Evolutionary conservation across 2,329 filamentous ascomycete species (phyloP).

Genomic region (Botrytis galanthina): DNA sequence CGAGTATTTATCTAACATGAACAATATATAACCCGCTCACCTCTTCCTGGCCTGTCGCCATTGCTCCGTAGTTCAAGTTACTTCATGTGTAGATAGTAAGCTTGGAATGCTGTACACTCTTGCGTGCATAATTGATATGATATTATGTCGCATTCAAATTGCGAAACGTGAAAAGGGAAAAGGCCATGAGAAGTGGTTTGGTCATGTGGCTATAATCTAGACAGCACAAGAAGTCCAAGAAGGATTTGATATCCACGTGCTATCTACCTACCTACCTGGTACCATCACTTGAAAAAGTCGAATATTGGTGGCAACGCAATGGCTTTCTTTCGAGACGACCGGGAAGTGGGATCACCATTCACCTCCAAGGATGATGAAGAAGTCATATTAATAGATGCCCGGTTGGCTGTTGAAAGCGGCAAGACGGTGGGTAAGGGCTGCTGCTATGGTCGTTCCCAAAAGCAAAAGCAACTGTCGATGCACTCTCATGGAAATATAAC

Average conservation of each 20-base stretch:
- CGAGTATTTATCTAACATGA: neutral
- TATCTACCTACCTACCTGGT: too few relatives aligned
- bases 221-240: neutral
- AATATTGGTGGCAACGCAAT: neutral
- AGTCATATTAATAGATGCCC: neutral
- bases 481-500: too few relatives aligned
- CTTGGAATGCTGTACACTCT: neutral
- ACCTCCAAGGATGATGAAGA: neutral
- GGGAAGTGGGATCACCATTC: neutral
- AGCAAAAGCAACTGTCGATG: too few relatives aligned
- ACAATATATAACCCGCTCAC: neutral
- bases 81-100: neutral
- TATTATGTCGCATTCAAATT: neutral
- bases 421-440: neutral
- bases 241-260: neutral
- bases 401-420: neutral
- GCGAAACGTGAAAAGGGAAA: too few relatives aligned
- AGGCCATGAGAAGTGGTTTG: neutral
- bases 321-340: neutral
- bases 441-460: too few relatives aligned
- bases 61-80: neutral
- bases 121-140: neutral
- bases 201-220: neutral
- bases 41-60: neutral
- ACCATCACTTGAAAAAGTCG: neutral